Percentiles rank a stretch among this genome's conserved stretches.
These are phyloP conservation scores for Aciculoconidium aculeatum DNA, from an alignment of 805 yeast species.

Conservation along the genomic window DNA sequence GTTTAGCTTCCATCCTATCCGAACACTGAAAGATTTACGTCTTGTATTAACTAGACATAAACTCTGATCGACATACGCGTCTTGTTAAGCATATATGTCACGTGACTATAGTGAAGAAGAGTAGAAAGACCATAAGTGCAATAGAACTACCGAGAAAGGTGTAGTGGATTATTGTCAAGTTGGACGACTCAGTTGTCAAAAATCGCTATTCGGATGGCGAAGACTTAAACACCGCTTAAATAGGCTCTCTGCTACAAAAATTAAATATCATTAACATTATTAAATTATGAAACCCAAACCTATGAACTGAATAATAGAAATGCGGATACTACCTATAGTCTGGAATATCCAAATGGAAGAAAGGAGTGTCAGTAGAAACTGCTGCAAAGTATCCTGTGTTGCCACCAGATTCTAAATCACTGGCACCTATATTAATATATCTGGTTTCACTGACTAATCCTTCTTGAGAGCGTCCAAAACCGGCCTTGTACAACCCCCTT, in stretches of 20 bases:
- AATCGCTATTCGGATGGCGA: neutral
- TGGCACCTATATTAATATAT: conserved; percentile 35
- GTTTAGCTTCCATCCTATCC: too few relatives aligned
- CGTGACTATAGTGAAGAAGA: too few relatives aligned
- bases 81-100: too few relatives aligned
- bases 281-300: neutral
- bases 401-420: conserved; percentile 27
- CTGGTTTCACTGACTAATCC: conserved; percentile 28
- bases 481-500: conserved; percentile 66
- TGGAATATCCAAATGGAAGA: conserved; percentile 76
- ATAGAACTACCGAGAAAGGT: too few relatives aligned
- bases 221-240: neutral
- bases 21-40: too few relatives aligned
- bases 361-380: conserved; percentile 61
- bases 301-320: neutral
- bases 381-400: conserved; percentile 44
- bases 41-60: too few relatives aligned
- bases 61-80: too few relatives aligned
- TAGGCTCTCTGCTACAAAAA: neutral
- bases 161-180: too few relatives aligned
- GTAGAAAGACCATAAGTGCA: too few relatives aligned
- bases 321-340: conserved; percentile 24
- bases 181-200: too few relatives aligned
- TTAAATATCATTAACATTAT: neutral
- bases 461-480: conserved; percentile 60